Percentiles rank a stretch among this genome's conserved stretches.
Conservation (phyloP, 257 asterid species). For the Fraxinus pennsylvanica region DNA sequence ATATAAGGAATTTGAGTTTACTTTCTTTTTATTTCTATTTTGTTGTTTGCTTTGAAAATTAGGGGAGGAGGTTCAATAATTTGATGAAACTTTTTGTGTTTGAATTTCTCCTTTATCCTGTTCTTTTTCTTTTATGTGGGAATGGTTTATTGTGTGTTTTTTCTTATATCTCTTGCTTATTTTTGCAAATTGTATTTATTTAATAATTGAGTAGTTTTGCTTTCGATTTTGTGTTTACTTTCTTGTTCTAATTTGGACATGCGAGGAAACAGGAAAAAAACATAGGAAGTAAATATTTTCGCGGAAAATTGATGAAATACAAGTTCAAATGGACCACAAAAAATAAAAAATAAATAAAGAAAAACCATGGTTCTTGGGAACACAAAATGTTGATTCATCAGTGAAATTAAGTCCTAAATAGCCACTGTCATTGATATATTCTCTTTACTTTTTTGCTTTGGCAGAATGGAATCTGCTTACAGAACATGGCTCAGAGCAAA, state of each 20-base stretch:
- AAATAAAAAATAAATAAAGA: too few species aligned
- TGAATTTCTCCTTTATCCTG: background rate
- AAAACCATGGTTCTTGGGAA: background rate
- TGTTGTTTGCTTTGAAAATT: slow-evolving; percentile 10
- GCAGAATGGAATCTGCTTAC: slow-evolving; percentile 89
- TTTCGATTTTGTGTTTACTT: slow-evolving; percentile 1
- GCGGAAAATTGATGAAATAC: background rate
- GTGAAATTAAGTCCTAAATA: background rate
- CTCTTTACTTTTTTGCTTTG: slow-evolving; percentile 18
- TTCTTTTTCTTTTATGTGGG: background rate
- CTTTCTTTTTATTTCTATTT: background rate
- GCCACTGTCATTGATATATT: background rate
- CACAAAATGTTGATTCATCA: slow-evolving; percentile 19
- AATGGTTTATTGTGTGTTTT: background rate
- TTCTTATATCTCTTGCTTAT: background rate
- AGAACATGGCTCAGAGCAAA: slow-evolving; percentile 70
- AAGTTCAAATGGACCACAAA: too few species aligned
- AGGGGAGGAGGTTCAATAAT: slow-evolving; percentile 9
- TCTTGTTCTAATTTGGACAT: slow-evolving; percentile 2
- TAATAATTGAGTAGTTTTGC: slow-evolving; percentile 18
- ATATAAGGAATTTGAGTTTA: background rate
- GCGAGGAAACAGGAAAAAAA: slow-evolving; percentile 3
- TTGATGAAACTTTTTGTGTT: background rate
- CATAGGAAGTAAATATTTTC: background rate
- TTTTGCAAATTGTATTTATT: slow-evolving; percentile 6